Evolutionary conservation across 805 yeast genomes (phyloP).

Genomic region (Spathaspora boniae): DNA sequence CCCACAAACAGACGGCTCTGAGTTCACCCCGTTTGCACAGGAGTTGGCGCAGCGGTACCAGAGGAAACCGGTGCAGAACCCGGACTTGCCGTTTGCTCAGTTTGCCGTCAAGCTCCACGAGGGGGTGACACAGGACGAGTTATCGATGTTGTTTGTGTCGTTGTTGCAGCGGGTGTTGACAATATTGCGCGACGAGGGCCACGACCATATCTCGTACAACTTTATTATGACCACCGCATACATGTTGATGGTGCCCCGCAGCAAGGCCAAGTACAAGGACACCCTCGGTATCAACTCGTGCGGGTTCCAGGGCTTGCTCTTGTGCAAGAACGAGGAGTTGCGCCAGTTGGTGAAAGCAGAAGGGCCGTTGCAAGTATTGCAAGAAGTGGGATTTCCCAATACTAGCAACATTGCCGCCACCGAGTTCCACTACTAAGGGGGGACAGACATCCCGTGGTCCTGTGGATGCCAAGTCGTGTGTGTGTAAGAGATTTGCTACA

Average conservation of each 20-base stretch:
- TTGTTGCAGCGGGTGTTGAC: constrained; percentile 71
- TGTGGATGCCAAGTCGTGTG: too few relatives aligned
- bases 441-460: neutral
- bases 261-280: constrained; percentile 48
- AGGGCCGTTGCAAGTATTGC: constrained; percentile 52
- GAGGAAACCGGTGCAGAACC: constrained; percentile 64
- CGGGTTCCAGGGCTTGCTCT: constrained; percentile 74
- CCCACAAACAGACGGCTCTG: constrained; percentile 3
- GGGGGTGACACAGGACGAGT: constrained; percentile 47
- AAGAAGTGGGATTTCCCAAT: constrained; percentile 64
- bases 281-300: constrained; percentile 69
- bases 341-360: constrained; percentile 43
- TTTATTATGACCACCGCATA: constrained; percentile 77
- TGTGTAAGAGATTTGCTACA: too few relatives aligned
- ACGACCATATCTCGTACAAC: constrained; percentile 64
- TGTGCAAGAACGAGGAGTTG: constrained; percentile 65
- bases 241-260: constrained; percentile 85
- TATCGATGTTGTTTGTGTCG: constrained; percentile 68
- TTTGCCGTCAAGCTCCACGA: constrained; percentile 55
- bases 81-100: constrained; percentile 75
- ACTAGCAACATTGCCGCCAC: constrained; percentile 54
- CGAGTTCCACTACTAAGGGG: constrained; percentile 56
- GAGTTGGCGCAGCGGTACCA: too few relatives aligned
- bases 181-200: constrained; percentile 51
- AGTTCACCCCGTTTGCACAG: constrained; percentile 26